A percentile compares a stretch with the other conserved stretches of the same genome.
Evolutionary conservation across 805 yeast species (phyloP).

Genomic region (Cyberlindnera xylosilytica): DNA sequence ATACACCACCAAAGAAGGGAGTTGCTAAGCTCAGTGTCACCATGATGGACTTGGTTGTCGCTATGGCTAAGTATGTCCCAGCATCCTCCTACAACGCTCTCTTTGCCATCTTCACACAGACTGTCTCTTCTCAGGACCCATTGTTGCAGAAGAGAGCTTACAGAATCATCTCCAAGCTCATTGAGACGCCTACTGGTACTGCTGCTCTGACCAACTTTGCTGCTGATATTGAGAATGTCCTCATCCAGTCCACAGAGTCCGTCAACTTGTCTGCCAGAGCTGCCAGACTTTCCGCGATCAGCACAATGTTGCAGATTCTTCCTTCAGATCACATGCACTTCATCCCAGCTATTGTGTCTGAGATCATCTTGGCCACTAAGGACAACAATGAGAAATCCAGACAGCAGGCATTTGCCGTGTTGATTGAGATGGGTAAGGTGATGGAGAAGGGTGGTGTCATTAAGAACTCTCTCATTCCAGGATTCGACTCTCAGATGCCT

Average conservation of each 20-base stretch:
- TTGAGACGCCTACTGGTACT: constrained; percentile 66
- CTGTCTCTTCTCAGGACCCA: constrained; percentile 57
- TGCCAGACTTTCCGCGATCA: constrained; percentile 69
- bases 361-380: constrained; percentile 85
- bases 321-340: constrained; percentile 68
- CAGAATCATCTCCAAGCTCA: constrained; percentile 66
- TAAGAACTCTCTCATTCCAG: constrained; percentile 62
- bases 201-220: constrained; percentile 51
- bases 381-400: constrained; percentile 92
- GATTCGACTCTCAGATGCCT: constrained; percentile 60
- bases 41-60: constrained; percentile 86
- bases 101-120: constrained; percentile 70
- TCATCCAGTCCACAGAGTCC: constrained; percentile 53
- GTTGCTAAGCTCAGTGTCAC: constrained; percentile 64
- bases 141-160: constrained; percentile 87
- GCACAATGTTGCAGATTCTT: constrained; percentile 53
- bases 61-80: constrained; percentile 84
- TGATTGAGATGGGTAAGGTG: constrained; percentile 76
- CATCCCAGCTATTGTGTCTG: constrained; percentile 80
- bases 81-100: constrained; percentile 65
- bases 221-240: constrained; percentile 54
- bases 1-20: constrained; percentile 32
- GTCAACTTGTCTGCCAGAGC: constrained; percentile 77
- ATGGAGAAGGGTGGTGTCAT: constrained; percentile 69
- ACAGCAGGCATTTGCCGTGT: constrained; percentile 68